Base-by-base conservation (phyloP, 768 basidiomycete genomes). In the Serendipita vermifera region DNA sequence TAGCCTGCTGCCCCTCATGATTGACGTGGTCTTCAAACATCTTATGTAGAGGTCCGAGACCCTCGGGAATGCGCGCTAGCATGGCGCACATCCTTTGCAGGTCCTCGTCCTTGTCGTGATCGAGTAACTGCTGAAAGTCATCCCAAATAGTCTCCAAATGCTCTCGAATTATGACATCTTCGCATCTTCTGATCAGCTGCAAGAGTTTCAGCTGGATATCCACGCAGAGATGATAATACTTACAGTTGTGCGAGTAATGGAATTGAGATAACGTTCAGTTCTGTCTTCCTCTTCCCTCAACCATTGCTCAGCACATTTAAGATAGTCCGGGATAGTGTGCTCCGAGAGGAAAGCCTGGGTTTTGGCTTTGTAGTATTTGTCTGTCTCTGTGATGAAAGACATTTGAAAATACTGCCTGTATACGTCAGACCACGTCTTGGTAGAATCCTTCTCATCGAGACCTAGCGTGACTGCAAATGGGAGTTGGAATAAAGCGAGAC, bases 1-100 rank as follows among this genome's bases (percentile, higher is more conserved):
- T 85, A 1, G 89, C 85, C 26, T 79, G 78, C 58, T 88, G 68
- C 26, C 94, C 94, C 13, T 87, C 81, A 64, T 81, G 80, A 77
- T 94, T 96, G 66, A 98, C 94, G 68, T 96, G 92, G 62, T 87
- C 84, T 71, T 93, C 93, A 65, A 97, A 99, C 64, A 81, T 84
- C 75, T 86, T 87, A 63, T 90, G 79, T 55, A 97, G 70, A 0
- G 91, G 92, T 62, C 94, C 89, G 57, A 97, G 73, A 4, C 93
- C 94, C 62, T 90, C 83, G 15, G 82, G 80, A 58, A 97, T 93
- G 32, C 93, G 85, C 9, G 86, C 83, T 22, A 98, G 75, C n/a
- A 97, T 74, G 6, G 83, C 76, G 70, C 96, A 97, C 89, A 97
- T 96, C 39, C 93, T 78, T 62, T 89, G 89, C 38, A 99, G 75